These are phyloP conservation scores for Nitzschia putrida DNA, from an alignment of 108 stramenopile genomes.

Conservation along the genomic window DNA sequence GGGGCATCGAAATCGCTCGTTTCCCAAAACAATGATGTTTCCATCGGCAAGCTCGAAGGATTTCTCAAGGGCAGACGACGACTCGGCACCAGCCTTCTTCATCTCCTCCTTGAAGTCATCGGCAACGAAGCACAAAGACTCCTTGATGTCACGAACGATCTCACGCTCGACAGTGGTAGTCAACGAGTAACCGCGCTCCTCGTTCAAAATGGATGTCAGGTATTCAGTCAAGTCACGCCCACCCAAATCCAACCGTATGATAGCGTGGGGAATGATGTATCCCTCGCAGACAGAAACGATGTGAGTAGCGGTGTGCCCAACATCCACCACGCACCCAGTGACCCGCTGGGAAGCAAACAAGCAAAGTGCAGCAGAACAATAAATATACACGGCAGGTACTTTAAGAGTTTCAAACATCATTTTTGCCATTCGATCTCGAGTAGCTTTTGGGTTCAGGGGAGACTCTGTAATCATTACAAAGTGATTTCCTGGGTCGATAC, in stretches of 20 bases:
- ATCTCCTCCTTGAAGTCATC: constrained; percentile 83
- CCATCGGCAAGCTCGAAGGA: constrained; percentile 85
- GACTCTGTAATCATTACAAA: constrained; percentile 98
- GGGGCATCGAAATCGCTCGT: constrained; percentile 84
- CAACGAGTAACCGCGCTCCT: constrained; percentile 76
- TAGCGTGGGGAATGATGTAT: constrained; percentile 87
- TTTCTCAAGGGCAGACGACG: constrained; percentile 68
- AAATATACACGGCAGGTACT: constrained; percentile 98
- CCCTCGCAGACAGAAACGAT: constrained; percentile 92
- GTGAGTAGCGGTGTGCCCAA: constrained; percentile 87
- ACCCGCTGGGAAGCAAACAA: constrained; percentile 84
- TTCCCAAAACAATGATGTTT: constrained; percentile 83
- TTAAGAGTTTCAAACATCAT: constrained; percentile 99
- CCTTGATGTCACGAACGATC: constrained; percentile 87
- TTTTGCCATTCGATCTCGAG: constrained; percentile 97
- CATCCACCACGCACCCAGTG: constrained; percentile 88
- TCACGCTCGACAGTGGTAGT: constrained; percentile 76
- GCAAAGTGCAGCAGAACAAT: constrained; percentile 93
- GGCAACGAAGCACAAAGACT: constrained; percentile 80
- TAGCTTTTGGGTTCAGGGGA: constrained; percentile 97
- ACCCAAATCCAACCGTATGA: constrained; percentile 82
- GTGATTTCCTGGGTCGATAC: constrained; percentile 90
- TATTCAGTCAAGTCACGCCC: constrained; percentile 89
- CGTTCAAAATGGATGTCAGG: constrained; percentile 84
- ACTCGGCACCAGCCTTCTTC: constrained; percentile 82